Base-by-base conservation (phyloP, 2,329 filamentous ascomycete genomes). In the Apiospora sp. region DNA sequence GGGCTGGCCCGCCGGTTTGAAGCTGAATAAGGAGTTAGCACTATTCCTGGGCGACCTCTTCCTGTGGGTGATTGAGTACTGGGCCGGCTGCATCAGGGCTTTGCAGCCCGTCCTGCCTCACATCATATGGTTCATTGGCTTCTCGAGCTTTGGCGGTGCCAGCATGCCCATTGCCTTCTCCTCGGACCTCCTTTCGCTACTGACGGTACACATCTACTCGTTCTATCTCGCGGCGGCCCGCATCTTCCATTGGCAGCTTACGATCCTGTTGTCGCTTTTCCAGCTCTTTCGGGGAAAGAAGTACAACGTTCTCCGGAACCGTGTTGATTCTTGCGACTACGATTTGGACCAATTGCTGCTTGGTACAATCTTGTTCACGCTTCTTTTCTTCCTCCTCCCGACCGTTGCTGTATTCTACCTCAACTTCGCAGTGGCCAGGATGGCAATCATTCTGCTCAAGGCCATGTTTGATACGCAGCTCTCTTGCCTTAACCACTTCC, bases 241-340 rank as follows among this genome's bases (percentile, higher is more conserved):
- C 70, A 98, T 99, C 79, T 99, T 96, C 83, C 95, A 98, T 84
- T 99, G 96, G 96, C 96, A 99, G 83, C 91, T 99, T 74, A 97
- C 93, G 4, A 98, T 99, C 75, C 92, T 99, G 75, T 92, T 96
- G 76, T 98, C 96, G 14, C 91, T 99, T n/a, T 99, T 99, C 83
- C 97, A 99, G 81, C 91, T 99, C 13, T 99, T 99, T 81, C 94
- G 96, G 44, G 97, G 96, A 73, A 98, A 98, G 86, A 99, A 99
- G 83, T 93, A 97, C 80, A 99, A 99, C 77, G 93, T 99, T 22
- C 89, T 99, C 30, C 93, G 97, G 74, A 98, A 98, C 80, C 95
- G 96, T 83, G 98, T 99, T 79, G 96, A 99, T 81, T 98, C 95
- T 67, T 99, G 96, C 86, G 96, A 98, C 84, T 99, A 99, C 84